Evolutionary conservation across 371 early-diverging fungal species (phyloP), one percentile per base, ranked within the genome.

Genomic region (Chytridium lagenaria): DNA sequence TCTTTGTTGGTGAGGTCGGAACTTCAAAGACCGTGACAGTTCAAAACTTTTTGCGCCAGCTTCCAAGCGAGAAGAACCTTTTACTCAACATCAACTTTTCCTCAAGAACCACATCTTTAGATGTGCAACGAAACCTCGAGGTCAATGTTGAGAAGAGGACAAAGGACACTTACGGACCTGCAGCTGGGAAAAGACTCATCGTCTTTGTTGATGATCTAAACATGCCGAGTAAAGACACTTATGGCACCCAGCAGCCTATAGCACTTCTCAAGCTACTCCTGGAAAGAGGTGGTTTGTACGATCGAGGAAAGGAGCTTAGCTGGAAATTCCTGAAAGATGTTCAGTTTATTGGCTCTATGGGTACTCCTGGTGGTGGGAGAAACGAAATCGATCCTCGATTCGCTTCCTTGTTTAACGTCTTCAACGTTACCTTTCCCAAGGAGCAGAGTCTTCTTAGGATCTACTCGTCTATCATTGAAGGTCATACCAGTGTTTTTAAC

Each of bases 171-270:
- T 88, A 87, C 69, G 88, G 88, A 12, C 88, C 88, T 0, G 73
- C 85, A 0, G 85, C 85, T 0, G 87, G 87, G 2, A 86, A 84
- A 70, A 49, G 81, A 15, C 80, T 89, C 44, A 52, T 86, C 59
- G 81, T 85, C 12, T 89, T 88, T 67, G 75, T 87, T 22, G 89
- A 89, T 65, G 89, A 89, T 73, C 69, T 89, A 5, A 89, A 89
- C 74, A 86, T 89, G 87, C 87, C 87, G 1, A 71, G 84, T 26
- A 84, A 85, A 65, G 89, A 89, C 72, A 85, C 84, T 5, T 89
- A 87, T 71, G 89, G 89, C 10, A 89, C 89, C 0, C 88, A 89
- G 72, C 86, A 85, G 75, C 87, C 87, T 1, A 86, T 89, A 55
- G 85, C 88, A 1, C 74, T 87, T 12, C 73, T 89, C 5, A 86